Evolutionary conservation across 805 yeast species (phyloP).

Genomic region (Zygosaccharomyces bailii): DNA sequence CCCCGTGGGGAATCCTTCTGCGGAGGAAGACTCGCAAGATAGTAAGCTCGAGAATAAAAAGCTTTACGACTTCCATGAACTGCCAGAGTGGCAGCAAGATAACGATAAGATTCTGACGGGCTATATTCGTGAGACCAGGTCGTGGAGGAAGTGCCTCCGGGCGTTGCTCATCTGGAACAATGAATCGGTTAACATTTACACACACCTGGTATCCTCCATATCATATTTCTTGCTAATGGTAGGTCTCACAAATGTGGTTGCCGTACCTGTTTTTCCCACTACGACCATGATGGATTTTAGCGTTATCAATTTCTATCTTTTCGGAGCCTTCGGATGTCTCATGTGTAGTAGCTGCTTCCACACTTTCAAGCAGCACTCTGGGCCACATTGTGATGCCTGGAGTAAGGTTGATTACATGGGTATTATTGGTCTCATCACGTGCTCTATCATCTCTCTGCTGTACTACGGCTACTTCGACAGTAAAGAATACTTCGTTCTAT

Average conservation of each 20-base stretch:
- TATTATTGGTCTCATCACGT: slow-evolving; percentile 62
- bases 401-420: slow-evolving; percentile 76
- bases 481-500: slow-evolving; percentile 27
- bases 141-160: slow-evolving; percentile 44
- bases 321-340: slow-evolving; percentile 58
- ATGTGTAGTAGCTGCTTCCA: slow-evolving; percentile 66
- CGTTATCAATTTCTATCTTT: slow-evolving; percentile 51
- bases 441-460: slow-evolving; percentile 53
- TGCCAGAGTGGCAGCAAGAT: slow-evolving; percentile 73
- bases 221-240: slow-evolving; percentile 29
- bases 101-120: slow-evolving; percentile 64
- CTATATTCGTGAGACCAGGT: slow-evolving; percentile 55
- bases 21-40: slow-evolving; percentile 1
- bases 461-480: slow-evolving; percentile 45
- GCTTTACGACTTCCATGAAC: slow-evolving; percentile 45
- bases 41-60: slow-evolving; percentile 7
- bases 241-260: slow-evolving; percentile 29
- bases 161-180: slow-evolving; percentile 60
- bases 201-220: slow-evolving; percentile 51
- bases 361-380: slow-evolving; percentile 63
- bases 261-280: slow-evolving; percentile 35
- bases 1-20: slow-evolving; percentile 1
- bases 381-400: slow-evolving; percentile 49
- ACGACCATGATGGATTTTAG: slow-evolving; percentile 44
- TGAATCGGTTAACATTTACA: slow-evolving; percentile 68